Percentiles rank a stretch among this genome's conserved stretches.
These are phyloP conservation scores for Phytophthora nicotianae DNA, from an alignment of 352 stramenopile species.

Conservation along the genomic window DNA sequence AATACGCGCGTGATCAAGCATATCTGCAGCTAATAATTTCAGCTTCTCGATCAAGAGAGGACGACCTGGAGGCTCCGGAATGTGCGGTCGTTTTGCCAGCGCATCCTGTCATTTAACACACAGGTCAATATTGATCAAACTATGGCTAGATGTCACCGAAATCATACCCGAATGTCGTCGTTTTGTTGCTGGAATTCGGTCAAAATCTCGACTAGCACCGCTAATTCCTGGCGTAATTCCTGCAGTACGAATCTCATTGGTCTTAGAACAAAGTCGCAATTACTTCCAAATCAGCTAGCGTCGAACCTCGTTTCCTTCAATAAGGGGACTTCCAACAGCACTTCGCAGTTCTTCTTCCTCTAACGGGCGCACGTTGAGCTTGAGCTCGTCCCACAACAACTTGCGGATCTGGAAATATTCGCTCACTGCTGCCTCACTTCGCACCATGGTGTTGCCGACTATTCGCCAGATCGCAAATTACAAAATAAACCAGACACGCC, in stretches of 20 bases:
- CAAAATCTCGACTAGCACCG: slow-evolving; percentile 72
- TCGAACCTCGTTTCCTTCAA: slow-evolving; percentile 71
- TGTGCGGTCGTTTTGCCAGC: slow-evolving; percentile 46
- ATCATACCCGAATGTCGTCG: slow-evolving; percentile 67
- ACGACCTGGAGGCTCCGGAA: slow-evolving; percentile 70
- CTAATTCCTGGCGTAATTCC: slow-evolving; percentile 64
- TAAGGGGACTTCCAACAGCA: slow-evolving; percentile 62
- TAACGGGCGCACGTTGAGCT: slow-evolving; percentile 47
- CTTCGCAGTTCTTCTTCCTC: slow-evolving; percentile 69
- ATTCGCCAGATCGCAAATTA: slow-evolving; percentile 12
- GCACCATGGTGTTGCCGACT: slow-evolving; percentile 2
- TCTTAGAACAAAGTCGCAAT: not conserved
- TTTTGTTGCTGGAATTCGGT: slow-evolving; percentile 83
- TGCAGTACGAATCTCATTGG: no score
- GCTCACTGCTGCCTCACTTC: slow-evolving; percentile 31
- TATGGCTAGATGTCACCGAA: not conserved
- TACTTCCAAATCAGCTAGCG: not conserved
- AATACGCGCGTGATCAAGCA: slow-evolving; percentile 33
- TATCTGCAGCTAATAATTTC: slow-evolving; percentile 63
- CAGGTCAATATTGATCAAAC: not conserved
- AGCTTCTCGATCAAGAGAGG: slow-evolving; percentile 75
- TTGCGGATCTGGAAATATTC: slow-evolving; percentile 75
- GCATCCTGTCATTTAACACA: slow-evolving; percentile 46
- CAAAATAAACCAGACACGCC: slow-evolving; percentile 2
- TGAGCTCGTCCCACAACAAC: slow-evolving; percentile 82